Evolutionary conservation across 2,329 filamentous ascomycete species (phyloP).

Genomic region (Arthrobotrys musiformis): DNA sequence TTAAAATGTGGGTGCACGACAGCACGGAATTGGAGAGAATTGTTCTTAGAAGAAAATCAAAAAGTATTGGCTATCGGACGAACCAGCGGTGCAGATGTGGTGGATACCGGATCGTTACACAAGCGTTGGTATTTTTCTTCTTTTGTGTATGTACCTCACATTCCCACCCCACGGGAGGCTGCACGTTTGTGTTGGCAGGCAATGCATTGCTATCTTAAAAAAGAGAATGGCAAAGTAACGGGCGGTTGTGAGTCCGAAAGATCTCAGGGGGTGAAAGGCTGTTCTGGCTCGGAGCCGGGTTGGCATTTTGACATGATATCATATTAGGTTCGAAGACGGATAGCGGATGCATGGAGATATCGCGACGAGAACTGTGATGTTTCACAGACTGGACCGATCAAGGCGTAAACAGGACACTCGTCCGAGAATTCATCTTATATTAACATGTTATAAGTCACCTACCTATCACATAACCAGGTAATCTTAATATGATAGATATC

Average conservation of each 20-base stretch:
- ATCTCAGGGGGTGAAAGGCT: neutral
- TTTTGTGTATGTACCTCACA: conserved; percentile 12
- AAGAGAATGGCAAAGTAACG: neutral
- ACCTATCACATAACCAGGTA: neutral
- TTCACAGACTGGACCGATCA: neutral
- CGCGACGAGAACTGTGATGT: neutral
- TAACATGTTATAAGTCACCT: too few species aligned
- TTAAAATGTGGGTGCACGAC: neutral
- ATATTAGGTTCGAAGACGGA: neutral
- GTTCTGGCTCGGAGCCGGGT: neutral
- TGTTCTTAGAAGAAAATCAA: neutral
- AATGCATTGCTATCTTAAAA: neutral
- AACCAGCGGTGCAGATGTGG: neutral
- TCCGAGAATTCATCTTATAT: neutral
- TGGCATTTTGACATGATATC: neutral
- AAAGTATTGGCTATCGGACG: neutral
- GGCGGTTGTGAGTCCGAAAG: neutral
- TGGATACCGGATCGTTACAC: conserved; percentile 11
- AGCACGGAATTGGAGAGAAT: conserved; percentile 5
- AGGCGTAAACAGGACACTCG: neutral
- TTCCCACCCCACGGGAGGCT: conserved; percentile 8
- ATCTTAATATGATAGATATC: neutral
- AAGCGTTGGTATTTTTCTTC: conserved; percentile 1
- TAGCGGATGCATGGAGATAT: conserved; percentile 17
- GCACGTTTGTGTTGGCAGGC: conserved; percentile 25